phyloP scores from a whole-genome alignment of 2,329 filamentous ascomycete genomes.

The Curvularia hawaiiensis region DNA sequence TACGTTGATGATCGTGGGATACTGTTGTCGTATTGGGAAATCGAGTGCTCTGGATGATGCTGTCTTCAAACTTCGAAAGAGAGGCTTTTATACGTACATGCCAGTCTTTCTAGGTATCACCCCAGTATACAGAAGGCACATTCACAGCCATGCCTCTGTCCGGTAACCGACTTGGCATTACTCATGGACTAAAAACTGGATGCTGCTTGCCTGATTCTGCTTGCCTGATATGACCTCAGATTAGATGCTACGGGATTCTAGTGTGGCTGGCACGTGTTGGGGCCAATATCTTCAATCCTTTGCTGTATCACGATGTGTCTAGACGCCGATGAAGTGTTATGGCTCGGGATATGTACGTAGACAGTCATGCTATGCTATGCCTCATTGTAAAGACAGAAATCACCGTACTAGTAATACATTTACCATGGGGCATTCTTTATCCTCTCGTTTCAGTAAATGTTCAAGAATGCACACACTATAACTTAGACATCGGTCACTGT shows the following conservation, averaged over 20 bases:
- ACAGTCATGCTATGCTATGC: neutral
- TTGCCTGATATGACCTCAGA: neutral
- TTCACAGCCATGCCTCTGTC: neutral
- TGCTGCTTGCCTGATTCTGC: neutral
- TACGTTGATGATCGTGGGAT: neutral
- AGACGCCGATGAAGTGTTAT: neutral
- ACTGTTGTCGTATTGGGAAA: neutral
- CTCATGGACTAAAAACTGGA: neutral
- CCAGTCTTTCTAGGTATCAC: neutral
- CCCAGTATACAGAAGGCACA: neutral
- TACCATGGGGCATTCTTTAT: neutral
- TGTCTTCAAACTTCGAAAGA: neutral
- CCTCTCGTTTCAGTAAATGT: neutral
- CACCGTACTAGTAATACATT: neutral
- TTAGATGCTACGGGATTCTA: neutral
- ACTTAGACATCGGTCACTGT: neutral
- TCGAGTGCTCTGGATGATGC: neutral
- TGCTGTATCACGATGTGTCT: neutral
- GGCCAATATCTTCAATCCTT: neutral
- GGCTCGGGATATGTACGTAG: neutral
- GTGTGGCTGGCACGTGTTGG: neutral
- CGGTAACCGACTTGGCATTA: neutral
- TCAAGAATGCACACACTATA: too few species aligned
- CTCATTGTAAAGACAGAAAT: neutral
- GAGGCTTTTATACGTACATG: neutral